phyloP scores from a whole-genome alignment of 1,284 basidiomycete genomes.

The Coniferiporia sulphurascens region DNA sequence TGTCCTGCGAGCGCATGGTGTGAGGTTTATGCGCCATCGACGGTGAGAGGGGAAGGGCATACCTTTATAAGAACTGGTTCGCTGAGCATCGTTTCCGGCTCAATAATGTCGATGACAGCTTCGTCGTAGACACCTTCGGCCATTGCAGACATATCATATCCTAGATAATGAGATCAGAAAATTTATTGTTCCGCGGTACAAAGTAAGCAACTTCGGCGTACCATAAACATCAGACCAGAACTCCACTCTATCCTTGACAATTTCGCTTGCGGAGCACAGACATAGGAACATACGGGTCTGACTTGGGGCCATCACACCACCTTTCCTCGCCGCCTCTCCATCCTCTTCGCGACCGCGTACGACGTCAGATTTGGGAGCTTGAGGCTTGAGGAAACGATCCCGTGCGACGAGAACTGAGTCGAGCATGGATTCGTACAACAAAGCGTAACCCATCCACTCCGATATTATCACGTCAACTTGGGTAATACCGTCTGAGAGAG shows the following conservation, averaged over 20 bases:
- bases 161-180: constrained; percentile 33
- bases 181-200: background rate
- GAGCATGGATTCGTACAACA: constrained; percentile 96
- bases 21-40: background rate
- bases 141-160: constrained; percentile 85
- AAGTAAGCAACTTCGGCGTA: constrained; percentile 27
- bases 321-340: constrained; percentile 22
- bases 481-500: constrained; percentile 59
- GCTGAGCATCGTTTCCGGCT: constrained; percentile 66
- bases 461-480: constrained; percentile 92
- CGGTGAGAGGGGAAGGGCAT: constrained; percentile 13
- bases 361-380: background rate
- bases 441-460: constrained; percentile 97
- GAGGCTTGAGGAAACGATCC: constrained; percentile 74
- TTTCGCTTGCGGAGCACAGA: constrained; percentile 71
- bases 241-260: constrained; percentile 74
- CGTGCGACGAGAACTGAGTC: constrained; percentile 89
- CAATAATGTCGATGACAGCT: constrained; percentile 78
- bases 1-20: constrained; percentile 44
- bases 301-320: constrained; percentile 88
- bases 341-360: constrained; percentile 12
- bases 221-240: constrained; percentile 95
- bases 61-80: constrained; percentile 69
- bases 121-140: constrained; percentile 65
- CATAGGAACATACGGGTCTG: constrained; percentile 85